Evolutionary conservation across 2,329 filamentous ascomycete species (phyloP), one percentile per base, ranked within the genome.

Genomic region (Magnaporthiopsis rhizophila): DNA sequence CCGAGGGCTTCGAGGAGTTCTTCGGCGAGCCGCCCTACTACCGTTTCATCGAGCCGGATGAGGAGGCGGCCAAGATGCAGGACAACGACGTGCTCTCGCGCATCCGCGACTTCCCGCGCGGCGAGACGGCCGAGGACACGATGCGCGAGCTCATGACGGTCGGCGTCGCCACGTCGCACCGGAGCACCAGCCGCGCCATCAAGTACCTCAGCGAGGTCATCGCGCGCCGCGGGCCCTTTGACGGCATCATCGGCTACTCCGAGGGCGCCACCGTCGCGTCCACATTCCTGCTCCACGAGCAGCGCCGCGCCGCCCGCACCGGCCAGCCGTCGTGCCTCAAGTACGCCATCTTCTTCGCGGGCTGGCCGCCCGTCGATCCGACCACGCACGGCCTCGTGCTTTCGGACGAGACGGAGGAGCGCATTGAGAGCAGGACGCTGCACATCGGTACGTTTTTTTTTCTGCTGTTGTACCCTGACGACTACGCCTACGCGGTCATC

Each of bases 221-320:
- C 67, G 77, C 82, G 21, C 74, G 79, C 50, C 71, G 76, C 3
- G 77, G 77, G 0, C 76, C 77, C 1, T 78, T 84, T 65, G 79
- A 82, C 65, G 84, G 81, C 3, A 80, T 87, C 59, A 77, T 87
- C 24, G 85, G 85, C 1, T 87, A 86, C 68, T 86, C 83, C 0
- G 84, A 87, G 69, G 85, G 85, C 3, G 83, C 85, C 1, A 81
- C 81, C 0, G 78, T 83, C 18, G 85, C 84, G 0, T 80, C 80
- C 0, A 83, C 80, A 0, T 69, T 83, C 11, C 74, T 86, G 11
- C 72, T 86, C 3, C 79, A 84, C 62, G 82, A 85, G 68, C 74
- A 78, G 64, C 73, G 76, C 4, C 74, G 78, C 56, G 70, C 71
- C 28, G 67, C 74, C 61, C 71, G 73, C 61, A 72, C 74, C 38